phyloP scores from a whole-genome alignment of 2,329 filamentous ascomycete species.

The Gliomastix tumulicola region DNA sequence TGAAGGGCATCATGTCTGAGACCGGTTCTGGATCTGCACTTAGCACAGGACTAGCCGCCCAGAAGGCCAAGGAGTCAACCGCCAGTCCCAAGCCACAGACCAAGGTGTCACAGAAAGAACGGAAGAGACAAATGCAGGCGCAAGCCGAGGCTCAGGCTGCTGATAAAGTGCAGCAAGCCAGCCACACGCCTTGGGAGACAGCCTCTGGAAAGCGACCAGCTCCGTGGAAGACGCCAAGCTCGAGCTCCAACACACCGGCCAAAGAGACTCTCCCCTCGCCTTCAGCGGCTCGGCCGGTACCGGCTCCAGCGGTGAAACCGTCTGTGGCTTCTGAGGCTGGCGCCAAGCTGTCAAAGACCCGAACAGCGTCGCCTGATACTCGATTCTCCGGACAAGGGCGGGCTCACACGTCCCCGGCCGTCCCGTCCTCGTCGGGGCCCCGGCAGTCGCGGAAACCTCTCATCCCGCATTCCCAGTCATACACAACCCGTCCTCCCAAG shows the following conservation, averaged over 20 bases:
- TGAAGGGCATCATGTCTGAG: conserved; percentile 69
- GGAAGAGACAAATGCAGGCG: conserved; percentile 73
- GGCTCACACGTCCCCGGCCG: conserved; percentile 22
- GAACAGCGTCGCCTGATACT: conserved; percentile 55
- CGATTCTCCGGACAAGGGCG: conserved; percentile 52
- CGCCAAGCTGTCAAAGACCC: conserved; percentile 29
- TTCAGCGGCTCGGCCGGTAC: conserved; percentile 13
- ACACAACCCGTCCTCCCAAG: conserved; percentile 49
- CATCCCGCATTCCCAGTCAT: conserved; percentile 54
- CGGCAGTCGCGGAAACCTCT: conserved; percentile 30
- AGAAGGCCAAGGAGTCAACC: conserved; percentile 30
- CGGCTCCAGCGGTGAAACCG: conserved; percentile 25
- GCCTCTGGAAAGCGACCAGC: conserved; percentile 31
- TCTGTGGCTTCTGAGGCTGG: conserved; percentile 34
- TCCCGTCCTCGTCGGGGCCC: conserved; percentile 14
- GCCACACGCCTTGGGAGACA: conserved; percentile 37
- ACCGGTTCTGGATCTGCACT: conserved; percentile 45
- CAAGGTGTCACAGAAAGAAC: conserved; percentile 86
- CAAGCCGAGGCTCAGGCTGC: conserved; percentile 42
- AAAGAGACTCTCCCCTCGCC: conserved; percentile 39
- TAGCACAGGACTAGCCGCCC: conserved; percentile 45
- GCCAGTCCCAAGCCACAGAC: conserved; percentile 27
- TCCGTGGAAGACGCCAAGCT: conserved; percentile 64
- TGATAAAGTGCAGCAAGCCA: conserved; percentile 20
- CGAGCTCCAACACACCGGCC: conserved; percentile 29